These are phyloP conservation scores for Penicillium roqueforti DNA, from an alignment of 495 filamentous ascomycete genomes.

Conservation along the genomic window DNA sequence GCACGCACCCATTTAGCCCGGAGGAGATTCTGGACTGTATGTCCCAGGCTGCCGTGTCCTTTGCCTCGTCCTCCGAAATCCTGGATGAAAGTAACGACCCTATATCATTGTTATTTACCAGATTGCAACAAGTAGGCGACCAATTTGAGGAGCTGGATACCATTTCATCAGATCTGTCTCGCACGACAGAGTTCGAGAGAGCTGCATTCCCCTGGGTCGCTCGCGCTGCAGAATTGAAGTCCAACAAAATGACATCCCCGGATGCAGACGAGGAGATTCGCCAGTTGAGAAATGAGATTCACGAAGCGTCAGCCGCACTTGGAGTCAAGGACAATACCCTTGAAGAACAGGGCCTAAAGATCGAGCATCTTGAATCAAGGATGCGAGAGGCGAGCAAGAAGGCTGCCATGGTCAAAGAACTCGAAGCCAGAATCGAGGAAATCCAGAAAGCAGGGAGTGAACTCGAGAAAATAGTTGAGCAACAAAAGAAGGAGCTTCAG, in stretches of 20 bases:
- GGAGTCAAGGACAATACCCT: constrained; percentile 90
- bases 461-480: constrained; percentile 35
- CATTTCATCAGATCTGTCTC: constrained; percentile 67
- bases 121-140: constrained; percentile 59
- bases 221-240: constrained; percentile 72
- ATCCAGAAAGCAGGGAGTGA: constrained; percentile 42
- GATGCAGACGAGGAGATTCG: constrained; percentile 78
- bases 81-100: constrained; percentile 51
- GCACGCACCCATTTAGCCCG: constrained; percentile 62
- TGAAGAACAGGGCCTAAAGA: constrained; percentile 75
- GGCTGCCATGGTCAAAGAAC: constrained; percentile 43
- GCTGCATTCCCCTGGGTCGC: constrained; percentile 75
- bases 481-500: constrained; percentile 41
- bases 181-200: constrained; percentile 81
- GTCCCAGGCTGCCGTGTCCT: constrained; percentile 48
- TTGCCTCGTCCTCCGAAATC: constrained; percentile 26
- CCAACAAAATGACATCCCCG: constrained; percentile 68
- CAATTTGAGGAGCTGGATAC: constrained; percentile 68
- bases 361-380: constrained; percentile 50
- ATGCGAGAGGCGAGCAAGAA: constrained; percentile 53
- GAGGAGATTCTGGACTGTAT: constrained; percentile 60
- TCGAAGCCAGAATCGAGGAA: constrained; percentile 60
- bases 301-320: constrained; percentile 56
- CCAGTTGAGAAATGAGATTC: constrained; percentile 68
- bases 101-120: constrained; percentile 64